Evolutionary conservation across 1,284 basidiomycete species (phyloP), one percentile per base, ranked within the genome.

Genomic region (Moesziomyces sp.): DNA sequence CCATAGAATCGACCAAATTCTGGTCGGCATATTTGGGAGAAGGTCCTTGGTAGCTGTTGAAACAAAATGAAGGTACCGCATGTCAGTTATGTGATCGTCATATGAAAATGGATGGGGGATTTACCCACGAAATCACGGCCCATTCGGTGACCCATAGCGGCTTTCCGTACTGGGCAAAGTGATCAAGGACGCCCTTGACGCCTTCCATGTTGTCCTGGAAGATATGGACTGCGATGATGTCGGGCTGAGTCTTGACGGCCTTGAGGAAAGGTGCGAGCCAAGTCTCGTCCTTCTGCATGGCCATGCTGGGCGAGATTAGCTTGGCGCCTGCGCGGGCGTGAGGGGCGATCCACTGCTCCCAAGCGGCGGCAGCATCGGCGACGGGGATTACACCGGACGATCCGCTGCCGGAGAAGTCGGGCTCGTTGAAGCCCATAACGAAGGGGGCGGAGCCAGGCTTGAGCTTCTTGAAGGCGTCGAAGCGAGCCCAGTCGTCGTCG

Each of bases 211-310:
- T 64, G 62, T 80, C 63, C 45, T 77, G 71, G 72, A 80, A 80
- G 52, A 80, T 79, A 60, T 80, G 78, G 0, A 80, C 77, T n/a
- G 63, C 71, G 51, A 80, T 74, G 23, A 69, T 60, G 64, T 80
- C 78, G 26, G 78, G 78, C 46, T 80, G 56, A 21, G 48, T 60
- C 57, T 64, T 58, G 61, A 79, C 57, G 5, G 53, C 60, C 14
- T 58, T 48, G 18, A 80, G 58, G 68, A 80, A 80, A 3, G 71
- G 68, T 0, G 24, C 48, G 16, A 78, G 30, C 71, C 64, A 72
- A 4, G 38, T 75, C 40, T 80, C 78, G 61, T 77, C 67, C 51
- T 62, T 61, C 64, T 80, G 78, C 65, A 66, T 74, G 35, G 78
- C 78, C 62, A 70, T 70, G 13, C 52, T 58, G 46, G 78, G 78